Evolutionary conservation across 2,329 filamentous ascomycete species (phyloP).

Genomic region (Dissoconium aciculare): DNA sequence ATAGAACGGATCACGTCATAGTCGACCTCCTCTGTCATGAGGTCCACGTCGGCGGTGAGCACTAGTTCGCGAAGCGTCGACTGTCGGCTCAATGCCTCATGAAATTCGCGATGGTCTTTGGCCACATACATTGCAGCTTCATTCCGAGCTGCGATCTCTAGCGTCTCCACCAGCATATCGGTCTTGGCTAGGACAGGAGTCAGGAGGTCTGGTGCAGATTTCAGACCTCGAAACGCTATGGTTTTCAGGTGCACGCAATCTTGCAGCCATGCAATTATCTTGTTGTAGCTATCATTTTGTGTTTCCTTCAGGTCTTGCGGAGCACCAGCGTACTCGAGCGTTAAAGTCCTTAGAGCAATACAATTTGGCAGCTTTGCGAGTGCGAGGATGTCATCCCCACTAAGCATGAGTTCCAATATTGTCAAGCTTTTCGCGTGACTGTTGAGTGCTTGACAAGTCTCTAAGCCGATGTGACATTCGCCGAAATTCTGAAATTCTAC

Average conservation of each 20-base stretch:
- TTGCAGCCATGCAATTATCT: constrained; percentile 40
- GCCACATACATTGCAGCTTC: constrained; percentile 31
- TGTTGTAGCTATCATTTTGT: constrained; percentile 38
- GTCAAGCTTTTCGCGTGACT: constrained; percentile 41
- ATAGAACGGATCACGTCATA: constrained; percentile 38
- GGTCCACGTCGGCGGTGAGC: constrained; percentile 35
- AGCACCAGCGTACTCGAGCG: constrained; percentile 33
- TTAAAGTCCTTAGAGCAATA: constrained; percentile 34
- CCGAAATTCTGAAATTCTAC: constrained; percentile 44
- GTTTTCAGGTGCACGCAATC: constrained; percentile 37
- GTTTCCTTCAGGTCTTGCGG: constrained; percentile 35
- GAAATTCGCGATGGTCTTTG: constrained; percentile 38
- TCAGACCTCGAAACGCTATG: constrained; percentile 37
- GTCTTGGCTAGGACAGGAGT: constrained; percentile 35
- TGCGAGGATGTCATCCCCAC: constrained; percentile 32
- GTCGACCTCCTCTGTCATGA: constrained; percentile 31
- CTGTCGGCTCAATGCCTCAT: constrained; percentile 38
- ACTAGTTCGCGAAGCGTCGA: constrained; percentile 32
- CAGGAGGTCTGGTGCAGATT: constrained; percentile 39
- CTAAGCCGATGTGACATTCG: constrained; percentile 38
- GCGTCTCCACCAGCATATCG: constrained; percentile 32
- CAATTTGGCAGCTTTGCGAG: constrained; percentile 36
- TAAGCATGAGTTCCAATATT: constrained; percentile 38
- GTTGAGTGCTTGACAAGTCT: constrained; percentile 40
- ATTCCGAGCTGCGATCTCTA: constrained; percentile 31